Base-by-base conservation (phyloP, 1,139 yeast species). In the Arxiozyma slooffiae region DNA sequence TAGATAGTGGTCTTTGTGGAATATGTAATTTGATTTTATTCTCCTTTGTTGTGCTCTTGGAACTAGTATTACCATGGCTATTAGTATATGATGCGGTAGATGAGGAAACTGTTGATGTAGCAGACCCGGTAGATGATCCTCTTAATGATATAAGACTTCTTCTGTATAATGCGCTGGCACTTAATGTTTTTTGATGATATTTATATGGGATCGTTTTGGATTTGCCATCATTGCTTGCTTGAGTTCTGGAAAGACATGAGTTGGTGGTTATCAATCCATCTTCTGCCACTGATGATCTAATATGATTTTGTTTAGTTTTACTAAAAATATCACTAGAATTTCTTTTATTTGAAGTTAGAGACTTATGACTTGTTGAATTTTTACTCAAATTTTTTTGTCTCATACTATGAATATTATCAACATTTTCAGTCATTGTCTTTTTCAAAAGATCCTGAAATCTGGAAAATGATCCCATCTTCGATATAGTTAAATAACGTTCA, bases 361-460 rank as follows among this genome's bases (percentile, higher is more conserved):
- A 42, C 21, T 30, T 42, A 42, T 42, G 34, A 34, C 23, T 20
- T 11, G 17, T 14, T 23, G 23, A 21, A 39, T 23, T 45, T 21
- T 45, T 39, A 7, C 39, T 39, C 18, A 20, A 22, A 34, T 42
- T 38, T 55, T 40, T 48, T 57, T 21, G 57, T 37, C 41, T 56
- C 56, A 30, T 30, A 30, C 18, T 30, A 42, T 42, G 45, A 30
- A 34, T 42, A 30, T 42, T 42, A 34, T 23, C 36, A 34, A 42
- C 69, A 54, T 60, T 66, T 49, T 68, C 71, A 48, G 74, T 75
- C 54, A 77, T 63, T 0, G 81, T 72, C 52, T 75, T 71, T 49
- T 82, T 69, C 49, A 80, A 58, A 16, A 76, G 64, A 49, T 77
- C 76, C 46, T 76, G 84, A 70, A 72, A 90, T 53, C 76, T 74